Evolutionary conservation across 257 asterid species (phyloP), one percentile per base, ranked within the genome.

Genomic region (Coffea eugenioides): DNA sequence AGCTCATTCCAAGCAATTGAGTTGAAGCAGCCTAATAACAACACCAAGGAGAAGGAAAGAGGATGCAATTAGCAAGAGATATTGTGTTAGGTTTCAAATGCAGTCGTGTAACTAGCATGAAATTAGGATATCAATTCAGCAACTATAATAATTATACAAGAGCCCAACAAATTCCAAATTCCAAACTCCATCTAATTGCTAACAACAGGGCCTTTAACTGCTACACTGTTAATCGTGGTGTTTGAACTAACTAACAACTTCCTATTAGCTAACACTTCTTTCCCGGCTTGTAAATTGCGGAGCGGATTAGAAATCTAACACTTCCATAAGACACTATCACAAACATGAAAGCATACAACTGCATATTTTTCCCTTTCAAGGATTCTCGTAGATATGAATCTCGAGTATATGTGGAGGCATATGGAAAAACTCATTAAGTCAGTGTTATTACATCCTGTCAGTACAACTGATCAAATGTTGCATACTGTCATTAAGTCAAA

Each of bases 1-100:
- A 79, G 76, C 86, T 69, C 83, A 86, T 86, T 65, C 80, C 79
- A 51, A 80, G 75, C 52, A 84, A 43, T 71, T 86, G 89, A 41
- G 82, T 80, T 12, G 82, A 54, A 9, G 83, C 87, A 76, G 82
- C 86, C 89, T 86, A 82, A 81, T 77, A 86, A 39, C 31, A 46
- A 41, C 8, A 45, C 31, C 31, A 65, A 34, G 20, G 41, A 56
- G 34, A 23, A 77, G 16, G 9, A 66, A 54, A 54, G 75, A 57
- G 69, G 39, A 54, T 77, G 36, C 39, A 68, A 67, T 59, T 49
- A 77, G 41, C n/a, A 77, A 54, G 61, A 79, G 20, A 27, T 27
- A 27, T 27, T 27, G 31, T 27, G 9, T 16, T 25, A 11, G 4
- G 31, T 59, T 39, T 57, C 41, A 20, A 3, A 39, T 34, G 4